Base-by-base conservation (phyloP, 177 flowering plant genomes). In the Vitis hybrid region DNA sequence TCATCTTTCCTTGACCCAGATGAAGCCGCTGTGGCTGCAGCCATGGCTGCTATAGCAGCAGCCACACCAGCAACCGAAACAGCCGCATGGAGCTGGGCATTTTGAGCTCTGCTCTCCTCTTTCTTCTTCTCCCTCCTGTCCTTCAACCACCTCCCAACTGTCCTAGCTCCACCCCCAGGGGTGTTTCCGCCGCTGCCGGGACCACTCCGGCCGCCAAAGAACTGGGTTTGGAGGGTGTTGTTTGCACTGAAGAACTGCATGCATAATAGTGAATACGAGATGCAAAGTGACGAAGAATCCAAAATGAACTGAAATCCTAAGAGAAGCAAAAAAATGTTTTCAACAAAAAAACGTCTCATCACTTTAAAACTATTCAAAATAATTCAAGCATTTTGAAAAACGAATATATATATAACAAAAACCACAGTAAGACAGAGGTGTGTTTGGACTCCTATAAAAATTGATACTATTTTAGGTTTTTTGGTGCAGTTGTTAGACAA, bases 141-240 rank as follows among this genome's bases (percentile, higher is more conserved):
- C 74, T 88, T 87, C 60, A 90, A 64, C 95, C 95, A 90, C 75
- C 92, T 80, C 59, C 92, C 92, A 10, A 90, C 89, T 11, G 92
- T 90, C 78, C 85, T 89, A 24, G 84, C 71, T 2, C 84, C 86
- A 1, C 77, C 77, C 0, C 67, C 75, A 2, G 80, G 69, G 8
- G 80, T 78, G 31, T 66, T 67, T 19, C 64, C 60, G 17, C 78
- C 77, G 15, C 65, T 65, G 10, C 70, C 76, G n/a, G 82, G 60
- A 58, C 75, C 80, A 24, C 71, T 63, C 4, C 85, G 81, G 3
- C 74, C 73, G 50, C 77, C 78, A 11, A 73, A 73, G 68, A 81
- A 81, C n/a, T 77, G 77, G 28, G 86, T 82, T 33, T 84, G 84
- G 0, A 82, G 71, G 10, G 76, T 65, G 78, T 82, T 84, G 80